Evolutionary conservation across 2,329 filamentous ascomycete genomes (phyloP), one percentile per base, ranked within the genome.

Genomic region (Nakataea oryzae): DNA sequence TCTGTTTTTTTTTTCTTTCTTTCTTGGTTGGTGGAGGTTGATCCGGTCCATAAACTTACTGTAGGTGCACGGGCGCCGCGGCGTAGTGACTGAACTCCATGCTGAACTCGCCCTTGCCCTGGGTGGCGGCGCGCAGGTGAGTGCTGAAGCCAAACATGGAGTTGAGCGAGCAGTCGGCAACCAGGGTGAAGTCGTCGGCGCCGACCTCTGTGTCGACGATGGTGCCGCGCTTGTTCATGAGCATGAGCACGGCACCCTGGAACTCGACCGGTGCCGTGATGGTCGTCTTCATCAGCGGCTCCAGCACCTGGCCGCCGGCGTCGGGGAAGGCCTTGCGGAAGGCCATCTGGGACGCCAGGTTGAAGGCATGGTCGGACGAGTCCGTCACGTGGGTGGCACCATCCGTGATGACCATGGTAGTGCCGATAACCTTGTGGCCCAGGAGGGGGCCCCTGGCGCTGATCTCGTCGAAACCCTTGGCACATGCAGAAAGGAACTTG

Each of bases 51-150:
- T 62, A 57, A 66, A 85, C 87, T 73, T 87, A 90, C 88, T 99
- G 95, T 74, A 97, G 74, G 73, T 97, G 93, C 69, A 86, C 85
- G 59, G 93, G 89, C 63, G 95, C 91, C 60, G 91, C 82, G 61
- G 90, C 86, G 71, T 99, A 99, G 78, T 97, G 95, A 75, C 90
- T 95, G 72, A 99, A 99, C 78, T 99, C 95, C 95, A 99, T 97
- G 70, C 85, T 89, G 73, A 97, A 99, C 79, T 99, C 95, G 70
- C 95, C 95, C 83, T 99, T 99, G 65, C 95, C 95, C 79, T 99
- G 95, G 2, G 93, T 97, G 27, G 93, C 90, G 17, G 95, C 95
- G 69, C 95, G 85, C 67, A 99, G 78, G 76, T 96, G 90, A 55
- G 88, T 90, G 70, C 88, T 93, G 79, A 99, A 97, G 66, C 95